Percentiles rank a stretch among this genome's conserved stretches.
Conservation (phyloP, 2,329 filamentous ascomycete species). For the Calonectria crousiana region DNA sequence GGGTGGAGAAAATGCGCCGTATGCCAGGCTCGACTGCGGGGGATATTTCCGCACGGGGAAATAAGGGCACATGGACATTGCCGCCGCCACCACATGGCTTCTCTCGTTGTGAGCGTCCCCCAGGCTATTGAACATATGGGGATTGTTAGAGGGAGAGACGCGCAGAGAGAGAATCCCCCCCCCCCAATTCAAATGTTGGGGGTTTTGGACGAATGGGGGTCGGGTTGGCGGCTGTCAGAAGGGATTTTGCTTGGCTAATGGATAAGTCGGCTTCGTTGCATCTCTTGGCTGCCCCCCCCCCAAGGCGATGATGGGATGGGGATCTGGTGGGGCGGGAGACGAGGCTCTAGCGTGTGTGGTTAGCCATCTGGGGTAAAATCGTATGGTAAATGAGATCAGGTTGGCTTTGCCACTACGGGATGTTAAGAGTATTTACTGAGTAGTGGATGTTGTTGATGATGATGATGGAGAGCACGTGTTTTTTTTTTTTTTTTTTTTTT, state of each 20-base stretch:
- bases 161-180: background rate
- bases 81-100: background rate
- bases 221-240: slow-evolving; percentile 15
- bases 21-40: background rate
- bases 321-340: background rate
- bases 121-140: slow-evolving; percentile 18
- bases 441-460: background rate
- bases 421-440: background rate
- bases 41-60: background rate
- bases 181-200: background rate
- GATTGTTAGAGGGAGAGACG: background rate
- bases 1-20: slow-evolving; percentile 28
- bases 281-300: slow-evolving; percentile 7
- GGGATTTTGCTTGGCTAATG: background rate
- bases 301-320: background rate
- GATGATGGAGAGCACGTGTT: background rate
- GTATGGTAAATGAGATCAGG: slow-evolving; percentile 4
- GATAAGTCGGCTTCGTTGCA: slow-evolving; percentile 8
- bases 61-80: slow-evolving; percentile 2
- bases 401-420: background rate
- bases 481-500: too few relatives aligned
- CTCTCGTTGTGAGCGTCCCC: background rate
- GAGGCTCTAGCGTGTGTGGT: slow-evolving; percentile 2
- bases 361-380: slow-evolving; percentile 3
- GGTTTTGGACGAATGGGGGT: slow-evolving; percentile 30